Percentiles rank a stretch among this genome's conserved stretches.
Conservation (phyloP, 768 basidiomycete genomes). For the Mycena galopus region DNA sequence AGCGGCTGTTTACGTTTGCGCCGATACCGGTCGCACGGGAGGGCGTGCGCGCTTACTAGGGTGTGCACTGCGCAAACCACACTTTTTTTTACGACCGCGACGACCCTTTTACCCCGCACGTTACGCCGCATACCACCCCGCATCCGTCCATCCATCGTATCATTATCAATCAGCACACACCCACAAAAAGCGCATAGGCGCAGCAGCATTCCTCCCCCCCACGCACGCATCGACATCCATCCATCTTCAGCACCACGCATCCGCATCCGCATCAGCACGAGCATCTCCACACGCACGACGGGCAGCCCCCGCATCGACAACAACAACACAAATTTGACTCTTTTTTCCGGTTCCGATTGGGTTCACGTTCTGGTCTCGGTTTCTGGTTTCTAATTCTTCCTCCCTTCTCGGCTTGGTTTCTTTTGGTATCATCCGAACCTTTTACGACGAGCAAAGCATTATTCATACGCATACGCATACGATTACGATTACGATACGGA, state of each 20-base stretch:
- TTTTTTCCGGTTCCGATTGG: no score
- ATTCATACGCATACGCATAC: no score
- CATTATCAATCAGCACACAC: not conserved
- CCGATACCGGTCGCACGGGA: not conserved
- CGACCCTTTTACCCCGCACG: slow-evolving; percentile 15
- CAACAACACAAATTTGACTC: no score
- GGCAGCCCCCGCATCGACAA: not conserved
- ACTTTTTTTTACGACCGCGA: slow-evolving; percentile 23
- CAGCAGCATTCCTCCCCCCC: not conserved
- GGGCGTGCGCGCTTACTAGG: not conserved
- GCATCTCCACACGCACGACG: not conserved
- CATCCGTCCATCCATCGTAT: not conserved
- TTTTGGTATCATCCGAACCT: no score
- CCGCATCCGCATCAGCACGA: not conserved
- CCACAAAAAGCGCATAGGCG: no score
- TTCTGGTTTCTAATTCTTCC: not conserved
- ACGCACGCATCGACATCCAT: not conserved
- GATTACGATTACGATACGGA: no score
- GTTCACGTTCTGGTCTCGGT: not conserved
- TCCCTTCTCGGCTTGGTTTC: not conserved
- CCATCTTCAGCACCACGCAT: not conserved
- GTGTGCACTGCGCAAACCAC: not conserved
- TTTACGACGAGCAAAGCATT: no score
- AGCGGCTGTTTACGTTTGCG: slow-evolving; percentile 78
- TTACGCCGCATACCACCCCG: slow-evolving; percentile 25